Evolutionary conservation across 768 basidiomycete species (phyloP), one percentile per base, ranked within the genome.

Genomic region (Lactarius evosmus): DNA sequence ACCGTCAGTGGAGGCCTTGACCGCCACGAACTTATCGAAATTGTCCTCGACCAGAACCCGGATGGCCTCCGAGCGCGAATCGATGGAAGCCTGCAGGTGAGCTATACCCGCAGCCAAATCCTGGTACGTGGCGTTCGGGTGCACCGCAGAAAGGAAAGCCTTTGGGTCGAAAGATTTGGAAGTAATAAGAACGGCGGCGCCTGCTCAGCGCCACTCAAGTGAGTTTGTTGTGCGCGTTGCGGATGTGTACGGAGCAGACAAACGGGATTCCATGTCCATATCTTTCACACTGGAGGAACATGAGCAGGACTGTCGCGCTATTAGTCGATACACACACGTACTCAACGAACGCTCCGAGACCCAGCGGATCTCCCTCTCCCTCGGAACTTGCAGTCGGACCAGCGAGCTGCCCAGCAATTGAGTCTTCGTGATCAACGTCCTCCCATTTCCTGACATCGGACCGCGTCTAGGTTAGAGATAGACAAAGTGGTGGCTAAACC

Each of bases 131-230:
- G 96, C 96, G 69, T 96, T 90, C 4, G 97, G 97, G 71, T 99
- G 95, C 6, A 95, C 86, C 12, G 84, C 84, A 8, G 93, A 92
- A 16, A 99, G 80, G 75, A 97, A 99, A 1, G 85, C 84, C 73
- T 96, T 98, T 7, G 97, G 94, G 72, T 98, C 93, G 78, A 99
- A 99, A 2, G 92, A 86, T 73, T 98, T 99, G 36, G 94, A 96
- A 4, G 87, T 87, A 17, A 98, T 85, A 41, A 93, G 79, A 62
- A 95, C 87, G 11, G 91, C 79, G 7, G 92, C 85, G 79, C 91
- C 91, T 93, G 70, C 44, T 19, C 38, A 16, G 19, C 14, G 34
- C 33, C 29, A 4, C 29, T 51, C 50, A 1, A 57, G 70, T 56
- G 49, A 60, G 60, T 67, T n/a, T n/a, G n/a, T n/a, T 63, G 66